These are phyloP conservation scores for Russula sp. DNA, from an alignment of 768 basidiomycete genomes.

Conservation along the genomic window DNA sequence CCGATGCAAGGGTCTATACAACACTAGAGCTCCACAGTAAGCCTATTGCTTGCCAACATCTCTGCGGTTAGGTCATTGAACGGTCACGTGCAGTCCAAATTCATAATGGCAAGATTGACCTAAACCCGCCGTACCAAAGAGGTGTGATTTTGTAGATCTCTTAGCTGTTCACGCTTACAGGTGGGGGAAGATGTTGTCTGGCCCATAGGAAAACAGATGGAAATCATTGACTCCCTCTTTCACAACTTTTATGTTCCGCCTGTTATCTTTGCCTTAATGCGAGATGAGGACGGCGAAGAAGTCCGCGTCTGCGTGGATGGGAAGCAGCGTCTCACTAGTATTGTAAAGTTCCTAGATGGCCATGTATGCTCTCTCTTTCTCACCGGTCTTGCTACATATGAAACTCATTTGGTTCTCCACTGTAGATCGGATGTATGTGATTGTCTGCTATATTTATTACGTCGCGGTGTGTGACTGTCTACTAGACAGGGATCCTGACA, in stretches of 20 bases:
- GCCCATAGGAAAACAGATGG: constrained; percentile 58
- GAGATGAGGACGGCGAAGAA: constrained; percentile 35
- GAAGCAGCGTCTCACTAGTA: constrained; percentile 45
- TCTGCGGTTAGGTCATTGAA: background rate
- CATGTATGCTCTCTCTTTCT: constrained; percentile 12
- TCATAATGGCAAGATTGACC: constrained; percentile 61
- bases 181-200: constrained; percentile 61
- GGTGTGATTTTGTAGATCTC: constrained; percentile 34
- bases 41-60: background rate
- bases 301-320: constrained; percentile 45
- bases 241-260: constrained; percentile 49
- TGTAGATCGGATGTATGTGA: constrained; percentile 49
- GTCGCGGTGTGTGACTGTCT: constrained; percentile 24
- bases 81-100: constrained; percentile 43
- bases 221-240: constrained; percentile 44
- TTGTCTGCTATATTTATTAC: background rate
- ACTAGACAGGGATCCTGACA: constrained; percentile 47
- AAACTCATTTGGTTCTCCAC: constrained; percentile 2
- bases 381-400: background rate
- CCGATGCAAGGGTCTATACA: constrained; percentile 23
- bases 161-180: background rate
- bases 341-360: constrained; percentile 43
- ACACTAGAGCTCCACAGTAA: constrained; percentile 25
- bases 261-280: constrained; percentile 39
- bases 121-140: constrained; percentile 67